A percentile compares a stretch with the other conserved stretches of the same genome.
phyloP scores from a whole-genome alignment of 2,329 filamentous ascomycete genomes.

The Cordyceps fumosorosea region DNA sequence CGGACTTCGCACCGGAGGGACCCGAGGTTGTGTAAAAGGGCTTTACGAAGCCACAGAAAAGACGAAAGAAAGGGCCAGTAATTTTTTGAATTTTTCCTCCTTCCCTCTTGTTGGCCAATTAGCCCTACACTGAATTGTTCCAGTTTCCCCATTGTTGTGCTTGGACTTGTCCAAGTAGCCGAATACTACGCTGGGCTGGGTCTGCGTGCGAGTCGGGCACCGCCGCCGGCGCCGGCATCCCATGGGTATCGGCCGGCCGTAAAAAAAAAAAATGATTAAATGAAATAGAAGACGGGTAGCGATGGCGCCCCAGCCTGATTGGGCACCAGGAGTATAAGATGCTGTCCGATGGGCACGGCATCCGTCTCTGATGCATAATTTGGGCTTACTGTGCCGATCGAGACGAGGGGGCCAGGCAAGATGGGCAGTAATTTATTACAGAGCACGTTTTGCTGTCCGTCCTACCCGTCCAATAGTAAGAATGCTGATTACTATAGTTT shows the following conservation, averaged over 20 bases:
- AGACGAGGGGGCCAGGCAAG: too few relatives aligned
- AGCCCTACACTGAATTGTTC: too few relatives aligned
- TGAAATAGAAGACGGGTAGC: not conserved
- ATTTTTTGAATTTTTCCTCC: too few relatives aligned
- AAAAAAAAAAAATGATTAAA: not conserved
- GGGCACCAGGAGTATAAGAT: not conserved
- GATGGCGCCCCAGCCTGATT: not conserved
- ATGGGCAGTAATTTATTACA: too few relatives aligned
- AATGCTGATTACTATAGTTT: not conserved
- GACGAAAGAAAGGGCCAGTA: too few relatives aligned
- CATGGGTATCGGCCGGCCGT: not conserved
- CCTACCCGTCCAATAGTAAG: too few relatives aligned
- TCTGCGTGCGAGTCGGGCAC: not conserved
- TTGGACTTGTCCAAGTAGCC: not conserved
- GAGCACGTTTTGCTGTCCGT: too few relatives aligned
- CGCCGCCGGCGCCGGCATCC: not conserved
- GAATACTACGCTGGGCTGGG: not conserved
- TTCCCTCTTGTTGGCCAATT: too few relatives aligned
- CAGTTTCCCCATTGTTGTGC: not conserved
- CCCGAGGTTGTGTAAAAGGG: not conserved
- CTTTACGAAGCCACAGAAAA: not conserved
- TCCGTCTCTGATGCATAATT: not conserved
- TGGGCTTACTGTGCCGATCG: too few relatives aligned
- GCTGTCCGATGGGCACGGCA: not conserved
- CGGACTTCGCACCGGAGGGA: constrained; percentile 1